phyloP scores from a whole-genome alignment of 495 filamentous ascomycete genomes.

The Daldinia grandis region DNA sequence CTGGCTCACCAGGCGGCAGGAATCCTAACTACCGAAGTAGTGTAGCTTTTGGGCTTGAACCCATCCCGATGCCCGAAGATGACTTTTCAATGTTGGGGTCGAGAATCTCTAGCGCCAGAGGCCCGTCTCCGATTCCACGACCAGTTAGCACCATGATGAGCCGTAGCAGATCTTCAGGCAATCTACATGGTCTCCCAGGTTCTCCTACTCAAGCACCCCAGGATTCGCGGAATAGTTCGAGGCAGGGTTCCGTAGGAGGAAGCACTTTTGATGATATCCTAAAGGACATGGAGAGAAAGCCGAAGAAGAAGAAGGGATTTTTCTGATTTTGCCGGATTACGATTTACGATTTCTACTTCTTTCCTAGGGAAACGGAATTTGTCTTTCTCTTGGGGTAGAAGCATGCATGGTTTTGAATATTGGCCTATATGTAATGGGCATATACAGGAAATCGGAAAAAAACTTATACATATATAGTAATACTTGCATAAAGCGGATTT shows the following conservation, averaged over 20 bases:
- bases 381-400: conserved; percentile 10
- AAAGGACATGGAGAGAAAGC: conserved; percentile 57
- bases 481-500: conserved; percentile 31
- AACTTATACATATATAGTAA: conserved; percentile 19
- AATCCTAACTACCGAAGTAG: conserved; percentile 51
- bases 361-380: background rate
- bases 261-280: conserved; percentile 74
- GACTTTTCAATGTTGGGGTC: conserved; percentile 31
- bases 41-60: conserved; percentile 58
- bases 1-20: conserved; percentile 44
- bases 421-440: conserved; percentile 28
- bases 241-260: conserved; percentile 53
- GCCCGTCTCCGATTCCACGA: conserved; percentile 40
- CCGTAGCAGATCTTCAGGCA: conserved; percentile 44
- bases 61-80: conserved; percentile 43
- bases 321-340: conserved; percentile 43
- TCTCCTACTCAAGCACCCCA: conserved; percentile 21
- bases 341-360: conserved; percentile 23
- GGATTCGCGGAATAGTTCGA: conserved; percentile 37
- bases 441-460: conserved; percentile 24
- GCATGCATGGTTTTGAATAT: conserved; percentile 31
- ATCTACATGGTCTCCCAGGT: conserved; percentile 35
- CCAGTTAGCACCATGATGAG: conserved; percentile 39
- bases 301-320: conserved; percentile 56
- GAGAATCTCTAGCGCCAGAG: conserved; percentile 39